A percentile compares a stretch with the other conserved stretches of the same genome.
phyloP scores from a whole-genome alignment of 345 rosid genomes.

The Eucalyptus sp. region DNA sequence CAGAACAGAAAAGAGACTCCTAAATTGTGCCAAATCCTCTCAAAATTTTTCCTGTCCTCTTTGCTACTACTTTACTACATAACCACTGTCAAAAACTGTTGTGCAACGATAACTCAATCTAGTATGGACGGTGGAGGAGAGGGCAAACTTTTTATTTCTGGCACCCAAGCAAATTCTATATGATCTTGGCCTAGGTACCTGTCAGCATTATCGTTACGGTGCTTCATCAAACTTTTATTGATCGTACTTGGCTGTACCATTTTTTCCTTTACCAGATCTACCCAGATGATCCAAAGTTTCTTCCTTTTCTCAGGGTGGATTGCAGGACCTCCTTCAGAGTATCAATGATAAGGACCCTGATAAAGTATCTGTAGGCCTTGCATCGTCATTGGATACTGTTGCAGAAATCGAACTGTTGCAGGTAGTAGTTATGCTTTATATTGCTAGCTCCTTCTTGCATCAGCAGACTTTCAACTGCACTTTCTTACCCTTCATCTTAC shows the following conservation, averaged over 20 bases:
- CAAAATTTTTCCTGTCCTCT: neutral
- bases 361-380: constrained; percentile 77
- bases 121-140: neutral
- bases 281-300: neutral
- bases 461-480: neutral
- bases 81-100: neutral
- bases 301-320: constrained; percentile 55
- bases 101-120: neutral
- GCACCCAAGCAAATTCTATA: neutral
- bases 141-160: neutral
- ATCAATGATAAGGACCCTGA: constrained; percentile 91
- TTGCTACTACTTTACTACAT: neutral
- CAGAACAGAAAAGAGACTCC: neutral
- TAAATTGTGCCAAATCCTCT: neutral
- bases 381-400: constrained; percentile 70
- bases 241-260: neutral
- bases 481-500: neutral
- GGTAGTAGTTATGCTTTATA: constrained; percentile 14
- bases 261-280: neutral
- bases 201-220: neutral
- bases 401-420: constrained; percentile 87
- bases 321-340: constrained; percentile 54
- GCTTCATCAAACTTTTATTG: neutral
- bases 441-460: neutral
- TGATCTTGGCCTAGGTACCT: neutral